phyloP scores from a whole-genome alignment of 345 rosid genomes.

The Ceriops tagal region DNA sequence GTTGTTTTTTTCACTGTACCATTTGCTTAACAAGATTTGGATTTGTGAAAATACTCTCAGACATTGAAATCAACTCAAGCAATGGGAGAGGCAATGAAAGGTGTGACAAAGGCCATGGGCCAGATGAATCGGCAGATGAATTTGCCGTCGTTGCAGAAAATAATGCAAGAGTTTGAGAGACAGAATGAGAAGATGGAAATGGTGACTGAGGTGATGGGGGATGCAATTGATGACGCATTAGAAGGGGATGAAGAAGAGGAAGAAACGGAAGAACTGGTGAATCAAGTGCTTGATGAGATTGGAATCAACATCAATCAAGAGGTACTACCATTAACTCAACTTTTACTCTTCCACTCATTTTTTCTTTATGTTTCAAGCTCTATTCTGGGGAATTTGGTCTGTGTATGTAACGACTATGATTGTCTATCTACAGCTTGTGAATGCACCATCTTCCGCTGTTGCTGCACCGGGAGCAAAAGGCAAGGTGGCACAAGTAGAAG shows the following conservation, averaged over 20 bases:
- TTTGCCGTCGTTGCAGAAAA: slow-evolving; percentile 78
- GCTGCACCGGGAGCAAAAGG: slow-evolving; percentile 65
- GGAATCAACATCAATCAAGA: slow-evolving; percentile 85
- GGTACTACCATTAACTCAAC: slow-evolving; percentile 34
- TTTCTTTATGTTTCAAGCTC: neutral
- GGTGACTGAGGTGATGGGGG: slow-evolving; percentile 85
- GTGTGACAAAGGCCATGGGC: slow-evolving; percentile 95
- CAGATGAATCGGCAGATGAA: slow-evolving; percentile 95
- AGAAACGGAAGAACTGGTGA: slow-evolving; percentile 86
- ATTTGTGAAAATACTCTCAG: slow-evolving; percentile 24
- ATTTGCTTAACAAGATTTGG: neutral
- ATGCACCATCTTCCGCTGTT: slow-evolving; percentile 74
- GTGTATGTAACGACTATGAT: neutral
- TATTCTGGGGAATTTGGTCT: neutral
- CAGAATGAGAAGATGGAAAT: slow-evolving; percentile 95
- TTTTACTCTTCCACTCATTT: neutral
- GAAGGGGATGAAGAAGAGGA: slow-evolving; percentile 95
- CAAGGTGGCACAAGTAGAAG: slow-evolving; percentile 71
- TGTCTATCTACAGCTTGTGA: slow-evolving; percentile 51
- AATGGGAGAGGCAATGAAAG: slow-evolving; percentile 96
- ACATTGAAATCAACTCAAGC: slow-evolving; percentile 89
- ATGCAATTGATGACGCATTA: slow-evolving; percentile 83
- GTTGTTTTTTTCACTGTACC: neutral
- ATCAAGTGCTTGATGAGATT: slow-evolving; percentile 88
- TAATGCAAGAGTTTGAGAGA: slow-evolving; percentile 85